phyloP scores from a whole-genome alignment of 805 yeast species.

The Torulaspora franciscae region DNA sequence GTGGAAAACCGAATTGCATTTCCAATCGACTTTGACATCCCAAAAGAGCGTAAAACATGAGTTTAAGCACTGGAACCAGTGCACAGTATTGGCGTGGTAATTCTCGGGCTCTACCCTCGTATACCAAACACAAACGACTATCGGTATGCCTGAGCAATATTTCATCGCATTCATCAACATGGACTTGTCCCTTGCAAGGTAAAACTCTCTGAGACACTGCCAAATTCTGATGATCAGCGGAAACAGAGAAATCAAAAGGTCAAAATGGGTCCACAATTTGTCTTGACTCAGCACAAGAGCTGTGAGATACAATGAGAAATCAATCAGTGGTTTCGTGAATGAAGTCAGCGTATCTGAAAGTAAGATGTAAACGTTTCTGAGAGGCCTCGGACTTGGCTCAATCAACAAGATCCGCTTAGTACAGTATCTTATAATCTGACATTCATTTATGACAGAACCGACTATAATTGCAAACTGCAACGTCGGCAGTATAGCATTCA shows the following conservation, averaged over 20 bases:
- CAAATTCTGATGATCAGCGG: constrained; percentile 75
- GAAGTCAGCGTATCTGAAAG: constrained; percentile 83
- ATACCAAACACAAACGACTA: constrained; percentile 39
- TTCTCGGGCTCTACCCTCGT: constrained; percentile 13
- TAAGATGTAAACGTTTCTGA: constrained; percentile 58
- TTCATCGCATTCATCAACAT: constrained; percentile 72
- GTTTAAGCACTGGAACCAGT: constrained; percentile 49
- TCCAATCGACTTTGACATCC: constrained; percentile 93
- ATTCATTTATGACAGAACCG: constrained; percentile 26
- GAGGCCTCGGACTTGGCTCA: constrained; percentile 35
- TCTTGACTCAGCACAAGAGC: constrained; percentile 7
- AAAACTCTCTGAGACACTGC: constrained; percentile 75
- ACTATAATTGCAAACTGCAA: constrained; percentile 20
- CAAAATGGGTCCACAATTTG: constrained; percentile 18
- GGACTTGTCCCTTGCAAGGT: constrained; percentile 37
- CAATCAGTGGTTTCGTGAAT: constrained; percentile 70
- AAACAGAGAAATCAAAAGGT: constrained; percentile 36
- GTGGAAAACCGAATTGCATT: constrained; percentile 47
- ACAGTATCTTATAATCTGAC: constrained; percentile 40
- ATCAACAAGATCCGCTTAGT: constrained; percentile 34
- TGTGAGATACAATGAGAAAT: constrained; percentile 49
- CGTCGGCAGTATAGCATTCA: constrained; percentile 15
- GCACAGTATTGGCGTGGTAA: constrained; percentile 26
- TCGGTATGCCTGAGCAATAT: constrained; percentile 62
- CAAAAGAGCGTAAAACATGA: constrained; percentile 78